phyloP scores from a whole-genome alignment of 768 basidiomycete genomes.

The Boletus rubescentipes region DNA sequence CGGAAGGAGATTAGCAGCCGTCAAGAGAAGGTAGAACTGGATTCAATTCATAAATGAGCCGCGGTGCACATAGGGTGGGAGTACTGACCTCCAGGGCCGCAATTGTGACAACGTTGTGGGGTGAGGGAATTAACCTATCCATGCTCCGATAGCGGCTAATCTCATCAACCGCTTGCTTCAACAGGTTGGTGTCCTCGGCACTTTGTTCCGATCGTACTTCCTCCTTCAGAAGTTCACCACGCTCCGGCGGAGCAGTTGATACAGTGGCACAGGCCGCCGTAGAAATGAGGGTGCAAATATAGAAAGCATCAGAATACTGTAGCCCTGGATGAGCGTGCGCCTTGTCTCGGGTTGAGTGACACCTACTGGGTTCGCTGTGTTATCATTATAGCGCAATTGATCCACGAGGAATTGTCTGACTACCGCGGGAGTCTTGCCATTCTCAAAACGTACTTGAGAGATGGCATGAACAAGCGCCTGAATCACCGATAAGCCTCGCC shows the following conservation, averaged over 20 bases:
- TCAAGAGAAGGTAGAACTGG: constrained; percentile 80
- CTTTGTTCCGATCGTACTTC: constrained; percentile 67
- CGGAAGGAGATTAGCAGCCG: constrained; percentile 73
- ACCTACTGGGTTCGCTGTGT: constrained; percentile 83
- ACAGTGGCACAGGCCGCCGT: constrained; percentile 79
- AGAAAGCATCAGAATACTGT: constrained; percentile 89
- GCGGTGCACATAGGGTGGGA: neutral
- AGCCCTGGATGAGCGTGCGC: constrained; percentile 1
- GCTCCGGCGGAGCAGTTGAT: constrained; percentile 74
- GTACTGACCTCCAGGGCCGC: constrained; percentile 84
- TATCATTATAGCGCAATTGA: constrained; percentile 93
- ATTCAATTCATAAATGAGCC: constrained; percentile 5
- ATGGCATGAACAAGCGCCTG: constrained; percentile 81
- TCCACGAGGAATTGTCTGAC: constrained; percentile 89
- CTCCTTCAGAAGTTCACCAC: constrained; percentile 70
- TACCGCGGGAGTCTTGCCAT: constrained; percentile 81
- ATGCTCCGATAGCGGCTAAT: constrained; percentile 91
- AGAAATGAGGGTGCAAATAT: constrained; percentile 83
- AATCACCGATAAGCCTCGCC: constrained; percentile 4
- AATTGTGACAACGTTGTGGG: constrained; percentile 90
- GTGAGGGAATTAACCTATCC: constrained; percentile 93
- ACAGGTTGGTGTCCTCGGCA: constrained; percentile 63
- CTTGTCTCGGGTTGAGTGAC: neutral
- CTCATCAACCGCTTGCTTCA: constrained; percentile 76
- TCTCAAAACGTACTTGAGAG: constrained; percentile 82